Base-by-base conservation (phyloP, 2,329 filamentous ascomycete species). In the Aureobasidium leucospermi region DNA sequence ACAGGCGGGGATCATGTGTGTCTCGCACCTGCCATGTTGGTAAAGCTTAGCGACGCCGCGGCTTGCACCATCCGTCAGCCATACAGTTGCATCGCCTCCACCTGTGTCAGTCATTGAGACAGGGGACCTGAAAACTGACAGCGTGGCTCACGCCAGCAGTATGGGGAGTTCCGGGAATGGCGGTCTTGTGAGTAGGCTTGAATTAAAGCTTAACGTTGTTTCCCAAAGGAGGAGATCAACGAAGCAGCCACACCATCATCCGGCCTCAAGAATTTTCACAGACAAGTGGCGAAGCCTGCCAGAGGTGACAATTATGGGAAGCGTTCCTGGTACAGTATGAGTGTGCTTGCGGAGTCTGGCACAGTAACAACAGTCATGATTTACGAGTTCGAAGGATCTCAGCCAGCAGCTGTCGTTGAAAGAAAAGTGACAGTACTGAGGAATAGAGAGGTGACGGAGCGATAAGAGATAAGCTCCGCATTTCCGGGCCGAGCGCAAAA, bases 181-280 rank as follows among this genome's bases (percentile, higher is more conserved):
- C 16, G n/a, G 19, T 28, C 19, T 10, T 10, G 42, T 38, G 10
- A 10, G 2, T 39, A 57, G 19, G 32, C 42, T 57, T 57, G 16
- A 45, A 23, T 38, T 31, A 29, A 47, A 57, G 53, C 53, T 57
- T 57, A 47, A 57, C 16, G 16, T 36, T 6, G 38, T 29, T 29
- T n/a, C 49, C 28, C n/a, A 32, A 32, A 42, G 15, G 5, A 38
- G 49, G 11, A 16, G 49, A 32, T 8, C 34, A 13, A 13, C 39
- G 6, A 28, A n/a, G 28, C 49, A 53, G 49, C 49, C 49, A 53
- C 49, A 16, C 38, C 49, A 53, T 53, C 49, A 53, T 53, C 15
- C 49, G 49, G 38, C 13, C 8, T 7, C 42, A 53, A 53, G 28
- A 19, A 38, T 31, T 13, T 53, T 39, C 13, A 31, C 48, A 19